Evolutionary conservation across 2,329 filamentous ascomycete species (phyloP).

Genomic region (Claviceps sorghi): DNA sequence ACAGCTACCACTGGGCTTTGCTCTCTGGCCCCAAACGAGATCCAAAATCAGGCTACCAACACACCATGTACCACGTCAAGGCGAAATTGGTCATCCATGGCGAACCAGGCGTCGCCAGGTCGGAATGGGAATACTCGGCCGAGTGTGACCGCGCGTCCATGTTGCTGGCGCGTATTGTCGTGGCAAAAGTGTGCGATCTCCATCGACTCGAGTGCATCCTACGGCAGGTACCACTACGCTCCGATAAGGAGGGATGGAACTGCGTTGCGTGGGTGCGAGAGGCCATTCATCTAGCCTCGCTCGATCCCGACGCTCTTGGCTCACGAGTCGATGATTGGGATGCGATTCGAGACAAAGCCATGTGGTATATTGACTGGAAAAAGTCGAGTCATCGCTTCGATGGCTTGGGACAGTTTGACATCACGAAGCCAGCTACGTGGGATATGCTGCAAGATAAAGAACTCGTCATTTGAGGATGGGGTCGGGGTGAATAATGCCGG

Average conservation of each 20-base stretch:
- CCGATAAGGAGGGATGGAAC: conserved; percentile 4
- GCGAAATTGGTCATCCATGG: conserved; percentile 2
- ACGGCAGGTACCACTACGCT: conserved; percentile 1
- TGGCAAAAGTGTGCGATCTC: conserved; percentile 4
- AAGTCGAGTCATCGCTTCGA: conserved; percentile 6
- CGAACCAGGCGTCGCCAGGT: conserved; percentile 2
- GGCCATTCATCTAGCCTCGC: conserved; percentile 1
- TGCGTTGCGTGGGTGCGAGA: conserved; percentile 5
- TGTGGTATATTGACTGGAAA: conserved; percentile 6
- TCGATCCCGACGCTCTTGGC: conserved; percentile 2
- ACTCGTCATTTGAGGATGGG: background rate
- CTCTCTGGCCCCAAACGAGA: conserved; percentile 4
- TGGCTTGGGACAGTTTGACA: conserved; percentile 4
- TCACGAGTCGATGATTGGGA: conserved; percentile 2
- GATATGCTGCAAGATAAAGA: conserved; percentile 6
- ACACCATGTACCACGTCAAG: conserved; percentile 6
- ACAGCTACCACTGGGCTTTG: conserved; percentile 7
- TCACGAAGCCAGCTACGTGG: conserved; percentile 4
- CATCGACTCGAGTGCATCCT: conserved; percentile 3
- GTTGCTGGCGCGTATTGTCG: conserved; percentile 3
- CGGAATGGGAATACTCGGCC: conserved; percentile 4
- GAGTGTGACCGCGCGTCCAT: conserved; percentile 4
- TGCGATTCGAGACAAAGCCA: conserved; percentile 4
- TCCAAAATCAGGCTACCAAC: background rate
- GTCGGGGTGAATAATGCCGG: no score